These are phyloP conservation scores for Sclerotinia spermophila DNA, from an alignment of 2,329 filamentous ascomycete species.

Conservation along the genomic window DNA sequence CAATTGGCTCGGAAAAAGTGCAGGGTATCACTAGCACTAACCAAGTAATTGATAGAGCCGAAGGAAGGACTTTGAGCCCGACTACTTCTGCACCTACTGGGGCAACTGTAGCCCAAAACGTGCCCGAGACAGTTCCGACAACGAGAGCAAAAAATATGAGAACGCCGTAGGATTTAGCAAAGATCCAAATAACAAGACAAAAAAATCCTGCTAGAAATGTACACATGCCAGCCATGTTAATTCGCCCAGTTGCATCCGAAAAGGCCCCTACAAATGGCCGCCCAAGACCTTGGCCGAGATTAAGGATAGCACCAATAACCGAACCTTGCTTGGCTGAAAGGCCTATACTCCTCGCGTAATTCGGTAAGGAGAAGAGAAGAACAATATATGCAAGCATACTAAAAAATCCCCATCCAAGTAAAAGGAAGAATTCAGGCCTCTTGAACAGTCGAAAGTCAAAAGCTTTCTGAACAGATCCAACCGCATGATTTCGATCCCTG, in stretches of 20 bases:
- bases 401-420: constrained; percentile 66
- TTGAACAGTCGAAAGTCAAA: constrained; percentile 64
- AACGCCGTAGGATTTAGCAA: constrained; percentile 60
- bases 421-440: constrained; percentile 58
- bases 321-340: constrained; percentile 64
- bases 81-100: constrained; percentile 63
- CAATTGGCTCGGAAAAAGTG: constrained; percentile 62
- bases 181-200: constrained; percentile 69
- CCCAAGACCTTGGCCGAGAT: constrained; percentile 60
- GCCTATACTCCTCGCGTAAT: constrained; percentile 67
- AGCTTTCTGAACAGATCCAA: constrained; percentile 62
- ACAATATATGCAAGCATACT: constrained; percentile 72
- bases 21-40: constrained; percentile 65
- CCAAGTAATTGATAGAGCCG: constrained; percentile 69
- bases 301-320: constrained; percentile 69
- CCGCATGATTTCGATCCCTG: constrained; percentile 66
- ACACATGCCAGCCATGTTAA: constrained; percentile 67
- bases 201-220: constrained; percentile 63
- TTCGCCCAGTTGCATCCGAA: constrained; percentile 64
- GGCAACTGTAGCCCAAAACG: constrained; percentile 35
- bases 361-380: constrained; percentile 71
- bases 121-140: constrained; percentile 64
- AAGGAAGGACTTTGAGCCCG: constrained; percentile 64
- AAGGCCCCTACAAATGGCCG: constrained; percentile 70
- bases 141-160: constrained; percentile 69